A percentile compares a stretch with the other conserved stretches of the same genome.
Conservation (phyloP, 1,284 basidiomycete species). For the Trichosporon ovoides region DNA sequence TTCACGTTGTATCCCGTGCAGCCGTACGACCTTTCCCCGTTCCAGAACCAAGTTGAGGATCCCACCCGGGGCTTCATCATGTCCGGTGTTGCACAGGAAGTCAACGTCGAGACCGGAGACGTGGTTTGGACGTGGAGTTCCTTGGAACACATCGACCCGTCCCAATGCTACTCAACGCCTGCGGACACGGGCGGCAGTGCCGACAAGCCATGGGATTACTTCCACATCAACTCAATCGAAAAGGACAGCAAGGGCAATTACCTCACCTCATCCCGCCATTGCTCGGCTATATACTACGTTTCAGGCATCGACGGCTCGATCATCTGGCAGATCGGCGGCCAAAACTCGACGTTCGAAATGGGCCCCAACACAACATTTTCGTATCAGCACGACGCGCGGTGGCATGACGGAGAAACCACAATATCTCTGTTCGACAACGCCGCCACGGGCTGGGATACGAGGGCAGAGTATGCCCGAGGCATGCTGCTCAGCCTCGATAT, state of each 20-base stretch:
- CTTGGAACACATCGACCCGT: constrained; percentile 32
- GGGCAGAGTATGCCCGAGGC: constrained; percentile 25
- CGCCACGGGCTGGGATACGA: constrained; percentile 21
- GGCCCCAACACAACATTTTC: constrained; percentile 24
- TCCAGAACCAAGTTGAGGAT: background rate
- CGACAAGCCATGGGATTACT: constrained; percentile 28
- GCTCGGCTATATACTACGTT: constrained; percentile 38
- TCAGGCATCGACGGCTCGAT: constrained; percentile 26
- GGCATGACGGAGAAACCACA: constrained; percentile 16
- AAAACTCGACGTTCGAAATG: constrained; percentile 32
- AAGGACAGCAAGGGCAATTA: constrained; percentile 40
- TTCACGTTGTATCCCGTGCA: constrained; percentile 28
- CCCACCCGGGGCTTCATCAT: constrained; percentile 30
- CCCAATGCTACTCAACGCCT: constrained; percentile 24
- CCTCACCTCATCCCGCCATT: constrained; percentile 39
- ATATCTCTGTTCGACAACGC: constrained; percentile 41
- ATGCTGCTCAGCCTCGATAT: constrained; percentile 32
- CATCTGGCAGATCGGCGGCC: constrained; percentile 39
- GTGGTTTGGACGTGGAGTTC: constrained; percentile 35
- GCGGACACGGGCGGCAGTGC: constrained; percentile 21
- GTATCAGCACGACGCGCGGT: constrained; percentile 38
- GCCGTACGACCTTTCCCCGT: constrained; percentile 25
- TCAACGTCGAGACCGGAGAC: constrained; percentile 35
- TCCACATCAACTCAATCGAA: constrained; percentile 41
- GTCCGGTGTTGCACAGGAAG: constrained; percentile 34